These are phyloP conservation scores for Botrytis squamosa DNA, from an alignment of 2,329 filamentous ascomycete genomes.

Conservation along the genomic window DNA sequence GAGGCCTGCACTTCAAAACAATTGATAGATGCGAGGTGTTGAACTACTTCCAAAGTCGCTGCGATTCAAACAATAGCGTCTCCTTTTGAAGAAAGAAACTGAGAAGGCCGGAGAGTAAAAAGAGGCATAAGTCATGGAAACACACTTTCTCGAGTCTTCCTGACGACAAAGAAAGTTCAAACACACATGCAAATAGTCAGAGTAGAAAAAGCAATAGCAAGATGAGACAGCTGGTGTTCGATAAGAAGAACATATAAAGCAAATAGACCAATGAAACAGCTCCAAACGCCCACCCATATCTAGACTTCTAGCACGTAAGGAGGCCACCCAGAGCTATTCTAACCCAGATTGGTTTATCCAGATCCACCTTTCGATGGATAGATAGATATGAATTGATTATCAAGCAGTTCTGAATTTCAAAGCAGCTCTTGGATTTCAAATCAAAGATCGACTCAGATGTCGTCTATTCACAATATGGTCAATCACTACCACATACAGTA, in stretches of 20 bases:
- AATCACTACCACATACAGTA: too few species aligned
- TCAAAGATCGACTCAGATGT: neutral
- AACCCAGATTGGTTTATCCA: neutral
- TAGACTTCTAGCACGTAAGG: neutral
- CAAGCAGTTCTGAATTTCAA: neutral
- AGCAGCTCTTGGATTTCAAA: neutral
- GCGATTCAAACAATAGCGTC: too few species aligned
- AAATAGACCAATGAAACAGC: neutral
- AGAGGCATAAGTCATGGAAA: neutral
- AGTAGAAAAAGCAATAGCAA: neutral
- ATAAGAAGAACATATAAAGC: neutral
- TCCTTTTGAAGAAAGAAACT: too few species aligned
- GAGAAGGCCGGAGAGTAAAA: too few species aligned
- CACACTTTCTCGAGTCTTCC: neutral
- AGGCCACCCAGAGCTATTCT: neutral
- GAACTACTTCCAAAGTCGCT: neutral
- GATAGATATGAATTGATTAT: neutral
- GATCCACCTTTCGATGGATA: neutral
- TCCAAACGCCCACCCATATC: neutral
- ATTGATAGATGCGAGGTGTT: neutral
- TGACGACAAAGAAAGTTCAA: neutral
- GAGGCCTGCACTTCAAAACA: neutral
- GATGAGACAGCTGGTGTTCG: neutral
- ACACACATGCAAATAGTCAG: neutral
- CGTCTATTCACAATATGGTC: too few species aligned